These are phyloP conservation scores for Neurospora sp. DNA, from an alignment of 495 filamentous ascomycete genomes.

Conservation along the genomic window DNA sequence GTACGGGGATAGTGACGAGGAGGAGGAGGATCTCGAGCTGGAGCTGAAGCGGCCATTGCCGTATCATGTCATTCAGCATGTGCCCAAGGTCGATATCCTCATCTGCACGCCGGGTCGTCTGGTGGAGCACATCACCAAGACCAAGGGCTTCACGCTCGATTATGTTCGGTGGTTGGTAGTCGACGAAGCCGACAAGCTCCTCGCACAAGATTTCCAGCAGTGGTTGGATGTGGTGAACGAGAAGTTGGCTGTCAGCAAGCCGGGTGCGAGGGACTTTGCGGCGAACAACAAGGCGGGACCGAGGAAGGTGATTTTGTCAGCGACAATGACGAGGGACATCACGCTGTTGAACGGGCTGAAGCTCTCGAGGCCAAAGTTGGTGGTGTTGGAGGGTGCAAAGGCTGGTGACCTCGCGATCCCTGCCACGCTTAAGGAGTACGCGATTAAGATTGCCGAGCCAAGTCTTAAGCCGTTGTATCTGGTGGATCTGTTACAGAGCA, in stretches of 20 bases:
- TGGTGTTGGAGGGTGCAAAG: slow-evolving; percentile 54
- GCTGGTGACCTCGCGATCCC: slow-evolving; percentile 51
- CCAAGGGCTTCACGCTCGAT: slow-evolving; percentile 65
- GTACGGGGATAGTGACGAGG: slow-evolving; percentile 16
- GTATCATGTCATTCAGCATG: slow-evolving; percentile 50
- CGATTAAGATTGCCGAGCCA: slow-evolving; percentile 62
- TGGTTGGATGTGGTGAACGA: slow-evolving; percentile 71
- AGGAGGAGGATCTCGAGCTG: not conserved
- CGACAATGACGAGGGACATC: slow-evolving; percentile 87
- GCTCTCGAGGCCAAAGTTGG: slow-evolving; percentile 61
- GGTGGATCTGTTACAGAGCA: slow-evolving; percentile 46
- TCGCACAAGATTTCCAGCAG: slow-evolving; percentile 86
- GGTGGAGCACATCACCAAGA: slow-evolving; percentile 80
- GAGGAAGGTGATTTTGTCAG: slow-evolving; percentile 74
- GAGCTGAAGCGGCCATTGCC: slow-evolving; percentile 31
- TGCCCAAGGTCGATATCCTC: slow-evolving; percentile 74
- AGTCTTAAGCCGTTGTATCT: slow-evolving; percentile 81
- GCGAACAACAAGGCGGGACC: slow-evolving; percentile 38
- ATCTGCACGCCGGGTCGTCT: slow-evolving; percentile 88
- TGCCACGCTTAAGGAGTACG: slow-evolving; percentile 56
- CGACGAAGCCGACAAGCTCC: slow-evolving; percentile 87
- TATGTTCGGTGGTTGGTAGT: slow-evolving; percentile 79
- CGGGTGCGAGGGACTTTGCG: slow-evolving; percentile 35
- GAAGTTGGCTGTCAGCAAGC: slow-evolving; percentile 38
- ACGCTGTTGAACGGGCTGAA: slow-evolving; percentile 66